Percentiles rank a stretch among this genome's conserved stretches.
phyloP scores from a whole-genome alignment of 805 yeast species.

The Candida endomychidarum region DNA sequence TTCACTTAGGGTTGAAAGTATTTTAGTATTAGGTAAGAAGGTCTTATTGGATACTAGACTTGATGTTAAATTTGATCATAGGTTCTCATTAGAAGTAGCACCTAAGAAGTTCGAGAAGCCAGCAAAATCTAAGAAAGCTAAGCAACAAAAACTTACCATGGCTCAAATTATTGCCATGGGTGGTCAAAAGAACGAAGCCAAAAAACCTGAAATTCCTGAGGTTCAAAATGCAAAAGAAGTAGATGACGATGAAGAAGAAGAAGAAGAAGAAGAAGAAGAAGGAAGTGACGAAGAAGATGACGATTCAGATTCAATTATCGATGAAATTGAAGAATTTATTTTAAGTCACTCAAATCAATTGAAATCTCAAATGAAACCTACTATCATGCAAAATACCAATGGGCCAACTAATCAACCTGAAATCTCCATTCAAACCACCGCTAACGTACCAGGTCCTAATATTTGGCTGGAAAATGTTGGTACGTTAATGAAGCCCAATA shows the following conservation, averaged over 20 bases:
- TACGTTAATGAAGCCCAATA: constrained; percentile 1
- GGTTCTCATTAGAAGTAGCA: neutral
- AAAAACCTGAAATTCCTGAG: neutral
- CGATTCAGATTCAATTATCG: constrained; percentile 22
- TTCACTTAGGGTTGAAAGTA: constrained; percentile 26
- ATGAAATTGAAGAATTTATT: constrained; percentile 38
- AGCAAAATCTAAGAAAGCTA: neutral
- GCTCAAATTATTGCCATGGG: neutral
- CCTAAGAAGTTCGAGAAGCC: constrained; percentile 2
- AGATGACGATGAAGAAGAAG: constrained; percentile 8
- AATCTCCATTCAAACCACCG: constrained; percentile 4
- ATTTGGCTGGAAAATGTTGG: constrained; percentile 7
- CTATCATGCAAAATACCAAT: neutral
- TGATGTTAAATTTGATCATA: constrained; percentile 5
- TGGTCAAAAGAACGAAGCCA: neutral
- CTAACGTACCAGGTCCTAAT: constrained; percentile 3
- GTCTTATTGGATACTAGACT: constrained; percentile 5
- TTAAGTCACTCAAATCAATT: constrained; percentile 32
- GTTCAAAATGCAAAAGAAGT: neutral
- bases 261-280: constrained; percentile 5
- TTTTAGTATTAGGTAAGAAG: constrained; percentile 17
- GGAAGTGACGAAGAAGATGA: constrained; percentile 2
- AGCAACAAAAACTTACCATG: neutral
- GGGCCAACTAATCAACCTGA: neutral
- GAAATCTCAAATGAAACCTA: constrained; percentile 13